Evolutionary conservation across 257 asterid genomes (phyloP), one percentile per base, ranked within the genome.

Genomic region (Scutellaria baicalensis): DNA sequence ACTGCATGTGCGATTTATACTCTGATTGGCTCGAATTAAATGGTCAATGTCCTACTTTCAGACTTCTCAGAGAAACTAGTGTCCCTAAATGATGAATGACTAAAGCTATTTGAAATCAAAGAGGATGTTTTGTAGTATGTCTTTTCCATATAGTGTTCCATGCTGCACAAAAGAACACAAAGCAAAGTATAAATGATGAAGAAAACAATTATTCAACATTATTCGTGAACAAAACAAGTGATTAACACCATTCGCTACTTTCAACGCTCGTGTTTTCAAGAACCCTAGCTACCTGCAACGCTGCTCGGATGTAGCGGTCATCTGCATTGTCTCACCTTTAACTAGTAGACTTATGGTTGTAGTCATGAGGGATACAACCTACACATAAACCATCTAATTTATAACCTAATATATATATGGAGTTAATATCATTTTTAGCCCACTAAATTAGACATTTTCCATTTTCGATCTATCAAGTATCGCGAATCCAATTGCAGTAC

Each of bases 61-160:
- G 2, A 2, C 27, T 2, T 23, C 27, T 1, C 1, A 23, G 2
- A 23, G 27, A 23, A 23, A 23, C 27, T 23, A 2, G 1, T 23
- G 2, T 1, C 2, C 27, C 27, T 23, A 27, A 27, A 27, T 2
- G 33, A 2, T 27, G 33, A 27, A 27, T 27, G 33, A n/a, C n/a
- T n/a, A n/a, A n/a, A n/a, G 79, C 97, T 92, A 79, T 87, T 92
- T 63, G 97, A 89, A 81, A 92, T 87, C 81, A 92, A 66, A 27
- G 97, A 92, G 33, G 88, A 95, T 16, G 97, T 89, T 80, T 92
- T 92, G 75, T 86, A 87, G 82, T 85, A 89, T 66, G 97, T 89
- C 85, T 92, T 89, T 82, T 89, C 93, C 97, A 92, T 83, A 75
- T 92, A 92, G 83, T 87, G 86, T 33, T 92, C 95, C 97, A 92